Percentiles rank a stretch among this genome's conserved stretches.
Evolutionary conservation across 2,329 filamentous ascomycete genomes (phyloP).

Genomic region (Exophiala sp.): DNA sequence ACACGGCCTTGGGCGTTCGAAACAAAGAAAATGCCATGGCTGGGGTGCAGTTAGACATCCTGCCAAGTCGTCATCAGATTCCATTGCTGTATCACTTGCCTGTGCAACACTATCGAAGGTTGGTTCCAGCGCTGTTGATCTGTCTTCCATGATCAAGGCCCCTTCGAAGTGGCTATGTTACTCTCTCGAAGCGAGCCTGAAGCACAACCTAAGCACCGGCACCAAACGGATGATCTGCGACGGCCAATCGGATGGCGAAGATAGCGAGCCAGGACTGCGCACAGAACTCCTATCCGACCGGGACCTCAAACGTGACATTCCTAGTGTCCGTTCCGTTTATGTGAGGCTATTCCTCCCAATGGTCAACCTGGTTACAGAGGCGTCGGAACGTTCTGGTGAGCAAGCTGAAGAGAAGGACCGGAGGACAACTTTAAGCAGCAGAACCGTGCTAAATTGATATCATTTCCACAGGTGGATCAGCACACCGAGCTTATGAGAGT

Average conservation of each 20-base stretch:
- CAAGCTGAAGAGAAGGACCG: too few species aligned
- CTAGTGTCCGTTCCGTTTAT: too few species aligned
- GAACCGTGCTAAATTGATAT: too few species aligned
- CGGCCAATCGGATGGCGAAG: not conserved
- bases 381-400: too few species aligned
- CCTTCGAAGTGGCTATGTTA: not conserved
- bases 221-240: not conserved
- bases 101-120: not conserved
- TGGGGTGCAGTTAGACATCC: not conserved
- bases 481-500: not conserved
- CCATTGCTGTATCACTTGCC: not conserved
- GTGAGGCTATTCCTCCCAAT: too few species aligned
- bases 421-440: too few species aligned
- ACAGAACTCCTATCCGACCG: not conserved
- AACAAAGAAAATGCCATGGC: constrained; percentile 4
- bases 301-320: too few species aligned
- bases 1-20: constrained; percentile 3
- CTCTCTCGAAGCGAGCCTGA: not conserved
- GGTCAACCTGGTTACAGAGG: too few species aligned
- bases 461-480: too few species aligned
- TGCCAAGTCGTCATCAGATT: constrained; percentile 3
- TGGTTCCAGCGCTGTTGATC: not conserved
- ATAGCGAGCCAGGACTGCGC: not conserved
- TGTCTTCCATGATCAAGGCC: not conserved
- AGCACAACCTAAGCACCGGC: not conserved